These are phyloP conservation scores for Kwoniella shandongensis DNA, from an alignment of 768 basidiomycete species.

Conservation along the genomic window DNA sequence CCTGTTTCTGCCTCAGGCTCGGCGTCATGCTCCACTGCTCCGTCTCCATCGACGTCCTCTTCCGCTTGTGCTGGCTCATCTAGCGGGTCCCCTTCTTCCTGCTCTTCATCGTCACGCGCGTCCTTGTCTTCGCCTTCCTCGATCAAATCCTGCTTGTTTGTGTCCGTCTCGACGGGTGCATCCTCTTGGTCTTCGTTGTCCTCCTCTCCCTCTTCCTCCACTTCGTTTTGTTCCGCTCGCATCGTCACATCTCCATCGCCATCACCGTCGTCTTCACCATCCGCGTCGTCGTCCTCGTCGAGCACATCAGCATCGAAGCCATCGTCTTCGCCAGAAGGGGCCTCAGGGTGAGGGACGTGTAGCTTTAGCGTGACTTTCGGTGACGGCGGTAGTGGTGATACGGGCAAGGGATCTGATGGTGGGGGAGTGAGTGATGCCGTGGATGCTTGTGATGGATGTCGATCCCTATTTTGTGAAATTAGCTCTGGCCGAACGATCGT, in stretches of 20 bases:
- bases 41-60: neutral
- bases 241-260: conserved; percentile 18
- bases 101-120: neutral
- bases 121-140: neutral
- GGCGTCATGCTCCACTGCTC: neutral
- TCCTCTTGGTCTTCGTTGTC: conserved; percentile 5
- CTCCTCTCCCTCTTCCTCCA: neutral
- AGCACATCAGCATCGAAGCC: conserved; percentile 3
- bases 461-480: neutral
- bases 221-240: conserved; percentile 9
- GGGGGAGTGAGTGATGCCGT: conserved; percentile 19
- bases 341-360: neutral
- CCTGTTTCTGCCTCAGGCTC: conserved; percentile 4
- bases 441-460: conserved; percentile 14
- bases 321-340: neutral
- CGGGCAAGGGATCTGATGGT: conserved; percentile 10
- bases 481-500: no score
- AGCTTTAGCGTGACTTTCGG: conserved; percentile 9
- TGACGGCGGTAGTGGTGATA: conserved; percentile 7
- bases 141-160: neutral
- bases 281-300: neutral
- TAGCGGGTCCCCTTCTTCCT: neutral
- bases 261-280: conserved; percentile 7
- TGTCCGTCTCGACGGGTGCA: neutral
- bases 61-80: neutral